These are phyloP conservation scores for Apiotrichum laibachii DNA, from an alignment of 1,284 basidiomycete genomes.

Conservation along the genomic window DNA sequence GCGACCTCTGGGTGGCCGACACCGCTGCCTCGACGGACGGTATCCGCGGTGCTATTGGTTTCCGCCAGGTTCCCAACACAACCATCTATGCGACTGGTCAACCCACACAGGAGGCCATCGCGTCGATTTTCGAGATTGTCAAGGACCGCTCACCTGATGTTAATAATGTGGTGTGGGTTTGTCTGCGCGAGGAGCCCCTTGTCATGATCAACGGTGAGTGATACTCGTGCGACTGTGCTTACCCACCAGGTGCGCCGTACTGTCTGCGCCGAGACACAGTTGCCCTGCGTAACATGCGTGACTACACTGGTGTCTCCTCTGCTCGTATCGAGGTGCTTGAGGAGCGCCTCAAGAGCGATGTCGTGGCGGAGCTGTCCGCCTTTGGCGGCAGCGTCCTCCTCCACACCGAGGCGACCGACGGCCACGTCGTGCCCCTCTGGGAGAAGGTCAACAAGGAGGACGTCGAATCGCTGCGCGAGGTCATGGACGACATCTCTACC, in stretches of 20 bases:
- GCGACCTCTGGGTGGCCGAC: slow-evolving; percentile 82
- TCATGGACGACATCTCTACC: slow-evolving; percentile 66
- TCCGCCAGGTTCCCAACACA: slow-evolving; percentile 78
- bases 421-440: slow-evolving; percentile 91
- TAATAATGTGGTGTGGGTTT: slow-evolving; percentile 80
- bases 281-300: slow-evolving; percentile 79
- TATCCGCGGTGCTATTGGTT: slow-evolving; percentile 90
- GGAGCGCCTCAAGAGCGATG: slow-evolving; percentile 86
- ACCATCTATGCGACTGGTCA: slow-evolving; percentile 84
- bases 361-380: slow-evolving; percentile 72
- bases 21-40: slow-evolving; percentile 61
- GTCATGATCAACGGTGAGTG: slow-evolving; percentile 68
- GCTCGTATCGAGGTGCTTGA: slow-evolving; percentile 84
- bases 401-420: slow-evolving; percentile 85
- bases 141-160: slow-evolving; percentile 62
- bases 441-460: slow-evolving; percentile 77
- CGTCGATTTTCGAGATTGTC: slow-evolving; percentile 73
- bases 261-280: slow-evolving; percentile 66
- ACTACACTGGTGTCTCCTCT: slow-evolving; percentile 88
- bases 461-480: slow-evolving; percentile 81
- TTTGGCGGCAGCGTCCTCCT: slow-evolving; percentile 83
- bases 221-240: not conserved
- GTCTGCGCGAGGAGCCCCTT: slow-evolving; percentile 87
- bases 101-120: slow-evolving; percentile 86
- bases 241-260: slow-evolving; percentile 42